phyloP scores from a whole-genome alignment of 306 rosid genomes.

The Pachyrhizus erosus region DNA sequence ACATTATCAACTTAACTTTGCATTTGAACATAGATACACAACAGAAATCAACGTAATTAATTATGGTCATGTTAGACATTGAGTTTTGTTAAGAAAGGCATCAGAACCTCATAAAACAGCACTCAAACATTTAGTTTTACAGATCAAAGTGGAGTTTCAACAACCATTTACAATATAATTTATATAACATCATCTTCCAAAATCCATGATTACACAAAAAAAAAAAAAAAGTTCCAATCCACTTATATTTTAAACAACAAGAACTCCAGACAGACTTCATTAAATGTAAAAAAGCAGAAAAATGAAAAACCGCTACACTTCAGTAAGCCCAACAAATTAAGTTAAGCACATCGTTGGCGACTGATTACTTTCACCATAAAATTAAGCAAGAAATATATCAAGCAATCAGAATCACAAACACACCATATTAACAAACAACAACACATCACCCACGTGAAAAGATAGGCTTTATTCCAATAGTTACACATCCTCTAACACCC shows the following conservation, averaged over 20 bases:
- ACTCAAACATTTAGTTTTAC: neutral
- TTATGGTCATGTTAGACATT: neutral
- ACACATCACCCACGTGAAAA: slow-evolving; percentile 14
- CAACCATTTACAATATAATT: slow-evolving; percentile 18
- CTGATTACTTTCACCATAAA: neutral
- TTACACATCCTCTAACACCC: neutral
- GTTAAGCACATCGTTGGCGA: neutral
- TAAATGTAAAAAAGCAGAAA: slow-evolving; percentile 2
- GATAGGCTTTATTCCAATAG: neutral
- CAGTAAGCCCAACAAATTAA: neutral
- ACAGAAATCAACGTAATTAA: neutral
- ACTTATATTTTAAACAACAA: neutral
- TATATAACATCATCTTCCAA: neutral
- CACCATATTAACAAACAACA: neutral
- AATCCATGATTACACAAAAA: slow-evolving; percentile 7
- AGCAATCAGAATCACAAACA: slow-evolving; percentile 2
- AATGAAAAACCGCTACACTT: slow-evolving; percentile 1
- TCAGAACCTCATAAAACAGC: slow-evolving; percentile 1
- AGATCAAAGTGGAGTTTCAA: slow-evolving; percentile 8
- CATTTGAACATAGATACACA: neutral
- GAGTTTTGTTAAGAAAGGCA: neutral
- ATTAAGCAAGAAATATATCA: neutral
- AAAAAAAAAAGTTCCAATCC: neutral
- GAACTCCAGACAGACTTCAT: slow-evolving; percentile 21
- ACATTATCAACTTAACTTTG: neutral